A percentile compares a stretch with the other conserved stretches of the same genome.
Conservation (phyloP, 495 filamentous ascomycete genomes). For the Trichocladium antarcticum region DNA sequence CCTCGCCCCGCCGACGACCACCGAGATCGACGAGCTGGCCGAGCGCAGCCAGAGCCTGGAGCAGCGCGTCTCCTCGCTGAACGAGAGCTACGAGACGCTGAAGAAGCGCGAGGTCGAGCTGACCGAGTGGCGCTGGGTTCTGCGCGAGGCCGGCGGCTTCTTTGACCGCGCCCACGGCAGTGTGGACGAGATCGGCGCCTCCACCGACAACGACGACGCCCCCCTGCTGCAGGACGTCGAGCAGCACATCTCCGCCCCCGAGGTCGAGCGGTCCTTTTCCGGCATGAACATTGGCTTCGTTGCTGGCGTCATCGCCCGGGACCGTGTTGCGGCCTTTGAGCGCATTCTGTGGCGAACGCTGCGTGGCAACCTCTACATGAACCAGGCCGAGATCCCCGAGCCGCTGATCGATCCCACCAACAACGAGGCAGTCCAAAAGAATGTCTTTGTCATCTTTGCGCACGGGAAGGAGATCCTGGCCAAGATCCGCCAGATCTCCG, state of each 20-base stretch:
- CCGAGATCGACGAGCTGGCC: constrained; percentile 90
- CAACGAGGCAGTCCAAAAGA: constrained; percentile 89
- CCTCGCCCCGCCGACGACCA: constrained; percentile 72
- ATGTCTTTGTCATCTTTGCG: constrained; percentile 98
- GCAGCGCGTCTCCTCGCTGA: constrained; percentile 78
- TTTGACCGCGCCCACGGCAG: constrained; percentile 94
- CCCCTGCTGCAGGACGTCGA: constrained; percentile 78
- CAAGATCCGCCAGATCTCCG: constrained; percentile 97
- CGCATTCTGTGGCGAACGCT: constrained; percentile 94
- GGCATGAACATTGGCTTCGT: constrained; percentile 99
- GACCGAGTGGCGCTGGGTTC: constrained; percentile 94
- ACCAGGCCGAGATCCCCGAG: constrained; percentile 94
- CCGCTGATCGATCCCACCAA: constrained; percentile 84
- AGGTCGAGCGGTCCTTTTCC: constrained; percentile 75
- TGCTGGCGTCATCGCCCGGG: constrained; percentile 89
- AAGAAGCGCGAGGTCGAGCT: constrained; percentile 96
- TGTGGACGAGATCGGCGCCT: constrained; percentile 90
- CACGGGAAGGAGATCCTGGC: constrained; percentile 96
- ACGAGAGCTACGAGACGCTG: constrained; percentile 95
- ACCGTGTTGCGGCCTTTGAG: constrained; percentile 90
- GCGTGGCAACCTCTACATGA: constrained; percentile 98
- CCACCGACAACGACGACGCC: constrained; percentile 77
- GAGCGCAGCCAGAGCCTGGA: constrained; percentile 87
- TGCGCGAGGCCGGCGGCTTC: constrained; percentile 89
- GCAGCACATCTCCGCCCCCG: constrained; percentile 62